Evolutionary conservation across 2,329 filamentous ascomycete species (phyloP).

Genomic region (Coleophoma crateriformis): DNA sequence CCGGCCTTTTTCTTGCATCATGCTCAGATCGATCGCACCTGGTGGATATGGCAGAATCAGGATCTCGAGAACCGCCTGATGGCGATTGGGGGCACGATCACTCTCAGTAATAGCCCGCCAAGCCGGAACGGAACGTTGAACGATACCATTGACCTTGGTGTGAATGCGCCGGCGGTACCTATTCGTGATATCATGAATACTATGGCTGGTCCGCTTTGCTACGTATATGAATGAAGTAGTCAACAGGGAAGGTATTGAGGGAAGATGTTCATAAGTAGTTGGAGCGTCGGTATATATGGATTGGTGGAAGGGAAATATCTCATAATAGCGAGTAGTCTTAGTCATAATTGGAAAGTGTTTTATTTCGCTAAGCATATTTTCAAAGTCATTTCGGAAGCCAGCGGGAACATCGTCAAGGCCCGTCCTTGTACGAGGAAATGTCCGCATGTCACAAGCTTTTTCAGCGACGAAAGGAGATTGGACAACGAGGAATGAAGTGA

Average conservation of each 20-base stretch:
- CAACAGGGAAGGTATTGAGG: not conserved
- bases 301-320: too few species aligned
- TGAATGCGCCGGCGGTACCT: constrained; percentile 17
- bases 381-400: too few species aligned
- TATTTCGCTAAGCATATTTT: too few species aligned
- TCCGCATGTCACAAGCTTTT: too few species aligned
- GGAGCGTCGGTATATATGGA: not conserved
- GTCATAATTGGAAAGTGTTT: too few species aligned
- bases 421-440: too few species aligned
- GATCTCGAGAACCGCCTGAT: constrained; percentile 27
- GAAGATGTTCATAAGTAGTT: not conserved
- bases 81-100: constrained; percentile 33
- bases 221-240: constrained; percentile 25
- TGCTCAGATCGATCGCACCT: constrained; percentile 39
- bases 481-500: too few species aligned
- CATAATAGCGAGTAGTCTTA: too few species aligned
- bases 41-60: constrained; percentile 44
- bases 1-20: constrained; percentile 42
- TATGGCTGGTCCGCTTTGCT: constrained; percentile 36
- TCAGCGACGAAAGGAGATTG: too few species aligned
- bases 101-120: constrained; percentile 33
- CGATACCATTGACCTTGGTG: constrained; percentile 28
- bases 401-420: too few species aligned
- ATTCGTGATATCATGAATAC: constrained; percentile 34
- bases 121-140: constrained; percentile 36